Conservation (phyloP, 192 early-diverging fungal genomes). For the Coemansia sp. region DNA sequence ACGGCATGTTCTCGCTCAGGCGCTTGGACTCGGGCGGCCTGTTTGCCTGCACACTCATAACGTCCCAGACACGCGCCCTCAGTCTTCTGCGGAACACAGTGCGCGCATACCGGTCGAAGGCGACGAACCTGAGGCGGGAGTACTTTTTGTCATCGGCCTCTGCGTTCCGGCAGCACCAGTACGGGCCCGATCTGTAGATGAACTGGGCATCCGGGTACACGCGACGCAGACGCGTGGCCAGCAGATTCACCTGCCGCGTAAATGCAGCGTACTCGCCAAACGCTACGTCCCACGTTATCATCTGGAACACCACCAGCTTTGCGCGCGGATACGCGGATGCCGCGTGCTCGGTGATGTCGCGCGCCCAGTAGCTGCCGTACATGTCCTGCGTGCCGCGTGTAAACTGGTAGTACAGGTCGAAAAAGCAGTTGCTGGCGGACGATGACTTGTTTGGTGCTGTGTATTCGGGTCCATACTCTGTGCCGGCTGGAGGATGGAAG, state of each 20-base stretch:
- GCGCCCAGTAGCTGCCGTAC: slow-evolving; percentile 43
- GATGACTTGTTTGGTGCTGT: background rate
- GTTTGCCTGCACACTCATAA: slow-evolving; percentile 1
- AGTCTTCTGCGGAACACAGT: slow-evolving; percentile 18
- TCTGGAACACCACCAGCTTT: slow-evolving; percentile 30
- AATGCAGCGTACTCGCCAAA: slow-evolving; percentile 19
- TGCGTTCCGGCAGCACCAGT: slow-evolving; percentile 40
- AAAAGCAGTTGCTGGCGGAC: slow-evolving; percentile 19
- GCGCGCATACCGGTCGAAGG: slow-evolving; percentile 28
- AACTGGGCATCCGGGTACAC: slow-evolving; percentile 35
- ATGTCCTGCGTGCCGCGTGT: slow-evolving; percentile 42
- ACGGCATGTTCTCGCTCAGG: slow-evolving; percentile 32
- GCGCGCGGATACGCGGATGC: slow-evolving; percentile 11
- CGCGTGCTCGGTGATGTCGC: slow-evolving; percentile 20
- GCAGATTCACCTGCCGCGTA: slow-evolving; percentile 6
- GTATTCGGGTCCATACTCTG: too few relatives aligned
- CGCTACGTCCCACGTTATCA: slow-evolving; percentile 43
- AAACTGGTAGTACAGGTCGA: slow-evolving; percentile 43
- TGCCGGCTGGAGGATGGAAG: too few relatives aligned
- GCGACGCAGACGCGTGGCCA: slow-evolving; percentile 15
- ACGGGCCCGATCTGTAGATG: slow-evolving; percentile 36
- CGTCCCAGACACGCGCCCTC: slow-evolving; percentile 33
- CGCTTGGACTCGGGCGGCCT: slow-evolving; percentile 37
- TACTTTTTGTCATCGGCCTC: slow-evolving; percentile 33
- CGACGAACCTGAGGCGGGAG: slow-evolving; percentile 29